Conservation (phyloP, 2,329 filamentous ascomycete genomes). For the Stenocarpella maydis region DNA sequence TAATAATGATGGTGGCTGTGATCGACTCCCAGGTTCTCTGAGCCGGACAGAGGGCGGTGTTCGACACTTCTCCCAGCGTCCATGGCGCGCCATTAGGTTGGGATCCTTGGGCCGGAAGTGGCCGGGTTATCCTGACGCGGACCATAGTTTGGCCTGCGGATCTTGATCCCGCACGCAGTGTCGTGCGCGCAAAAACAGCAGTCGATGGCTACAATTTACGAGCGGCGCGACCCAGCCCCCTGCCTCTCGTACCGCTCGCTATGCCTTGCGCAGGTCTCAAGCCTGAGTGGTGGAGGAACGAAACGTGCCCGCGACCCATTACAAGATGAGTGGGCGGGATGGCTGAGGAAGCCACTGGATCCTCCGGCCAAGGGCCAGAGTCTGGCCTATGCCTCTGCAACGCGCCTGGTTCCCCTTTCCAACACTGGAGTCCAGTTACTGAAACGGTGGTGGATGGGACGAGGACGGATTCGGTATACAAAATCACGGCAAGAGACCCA, state of each 20-base stretch:
- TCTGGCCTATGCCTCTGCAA: background rate
- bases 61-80: background rate
- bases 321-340: background rate
- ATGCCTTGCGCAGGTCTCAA: background rate
- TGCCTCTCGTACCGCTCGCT: constrained; percentile 12
- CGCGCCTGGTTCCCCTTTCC: constrained; percentile 5
- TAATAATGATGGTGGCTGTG: background rate
- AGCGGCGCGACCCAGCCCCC: background rate
- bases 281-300: constrained; percentile 8
- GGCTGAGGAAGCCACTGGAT: background rate
- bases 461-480: constrained; percentile 2
- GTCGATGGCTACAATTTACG: background rate
- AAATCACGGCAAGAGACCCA: constrained; percentile 12
- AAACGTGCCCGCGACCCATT: constrained; percentile 7
- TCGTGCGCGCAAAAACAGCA: background rate
- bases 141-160: constrained; percentile 5
- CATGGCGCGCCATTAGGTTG: constrained; percentile 5
- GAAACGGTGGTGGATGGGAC: constrained; percentile 4
- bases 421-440: background rate
- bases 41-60: background rate
- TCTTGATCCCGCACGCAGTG: background rate
- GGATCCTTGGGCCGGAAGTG: background rate
- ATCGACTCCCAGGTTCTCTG: background rate
- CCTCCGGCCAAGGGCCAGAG: background rate
- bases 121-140: background rate